Evolutionary conservation across 2,329 filamentous ascomycete species (phyloP).

Genomic region (Chalaropsis thielavioides): DNA sequence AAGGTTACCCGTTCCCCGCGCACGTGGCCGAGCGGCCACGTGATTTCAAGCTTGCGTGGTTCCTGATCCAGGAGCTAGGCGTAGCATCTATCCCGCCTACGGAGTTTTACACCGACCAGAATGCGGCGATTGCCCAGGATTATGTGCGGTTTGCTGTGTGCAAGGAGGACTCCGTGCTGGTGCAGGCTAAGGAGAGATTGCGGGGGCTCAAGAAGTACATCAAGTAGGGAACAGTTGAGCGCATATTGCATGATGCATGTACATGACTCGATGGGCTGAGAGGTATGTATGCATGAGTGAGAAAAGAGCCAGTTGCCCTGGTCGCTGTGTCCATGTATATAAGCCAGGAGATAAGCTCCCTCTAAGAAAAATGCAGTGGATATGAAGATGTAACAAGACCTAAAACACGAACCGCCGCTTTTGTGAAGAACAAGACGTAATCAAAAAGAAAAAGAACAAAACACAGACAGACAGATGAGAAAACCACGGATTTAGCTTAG

Average conservation of each 20-base stretch:
- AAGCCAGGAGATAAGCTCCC: background rate
- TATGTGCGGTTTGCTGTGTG: slow-evolving; percentile 93
- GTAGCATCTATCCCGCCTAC: slow-evolving; percentile 93
- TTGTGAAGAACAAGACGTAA: background rate
- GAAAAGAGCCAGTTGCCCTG: background rate
- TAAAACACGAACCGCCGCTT: background rate
- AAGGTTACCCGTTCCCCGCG: slow-evolving; percentile 72
- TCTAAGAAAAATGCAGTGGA: slow-evolving; percentile 5
- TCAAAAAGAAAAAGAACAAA: background rate
- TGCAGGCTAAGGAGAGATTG: slow-evolving; percentile 62
- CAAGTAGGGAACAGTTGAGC: background rate
- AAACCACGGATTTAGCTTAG: background rate
- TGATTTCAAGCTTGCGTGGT: slow-evolving; percentile 93
- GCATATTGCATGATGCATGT: too few species aligned
- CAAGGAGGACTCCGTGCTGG: slow-evolving; percentile 77
- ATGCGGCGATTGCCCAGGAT: slow-evolving; percentile 75
- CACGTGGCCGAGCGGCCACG: slow-evolving; percentile 76
- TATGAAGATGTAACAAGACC: slow-evolving; percentile 2
- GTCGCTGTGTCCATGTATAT: background rate
- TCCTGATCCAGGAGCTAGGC: slow-evolving; percentile 89
- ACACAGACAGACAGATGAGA: background rate
- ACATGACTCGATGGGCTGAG: background rate
- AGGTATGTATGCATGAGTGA: background rate
- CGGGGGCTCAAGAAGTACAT: slow-evolving; percentile 62
- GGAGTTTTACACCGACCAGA: slow-evolving; percentile 83